Conservation (phyloP, 441 rosid species). For the Mallotus repandus region DNA sequence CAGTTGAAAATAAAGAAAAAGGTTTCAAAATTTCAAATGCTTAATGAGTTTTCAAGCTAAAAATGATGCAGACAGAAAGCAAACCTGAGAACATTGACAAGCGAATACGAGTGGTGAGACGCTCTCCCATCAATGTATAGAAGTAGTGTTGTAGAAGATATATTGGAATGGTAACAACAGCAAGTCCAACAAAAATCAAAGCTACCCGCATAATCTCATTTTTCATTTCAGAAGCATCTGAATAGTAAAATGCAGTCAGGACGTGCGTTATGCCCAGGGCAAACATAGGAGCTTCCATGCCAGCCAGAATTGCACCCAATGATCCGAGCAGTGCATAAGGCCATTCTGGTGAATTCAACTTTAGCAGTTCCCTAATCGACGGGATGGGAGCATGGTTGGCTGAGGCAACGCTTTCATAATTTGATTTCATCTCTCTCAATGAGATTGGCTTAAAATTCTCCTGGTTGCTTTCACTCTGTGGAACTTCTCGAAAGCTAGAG, state of each 20-base stretch:
- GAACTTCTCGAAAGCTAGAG: conserved; percentile 42
- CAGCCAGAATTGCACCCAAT: conserved; percentile 67
- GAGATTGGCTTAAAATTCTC: conserved; percentile 22
- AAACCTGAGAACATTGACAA: conserved; percentile 70
- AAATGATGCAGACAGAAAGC: conserved; percentile 10
- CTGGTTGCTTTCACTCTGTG: conserved; percentile 27
- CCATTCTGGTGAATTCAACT: conserved; percentile 81
- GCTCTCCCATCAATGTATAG: conserved; percentile 83
- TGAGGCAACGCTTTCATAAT: conserved; percentile 23
- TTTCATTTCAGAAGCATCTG: conserved; percentile 39
- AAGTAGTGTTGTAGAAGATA: conserved; percentile 74
- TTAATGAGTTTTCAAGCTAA: not conserved
- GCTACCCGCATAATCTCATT: conserved; percentile 44
- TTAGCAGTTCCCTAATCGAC: conserved; percentile 58
- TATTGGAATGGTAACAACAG: conserved; percentile 53
- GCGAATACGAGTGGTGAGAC: conserved; percentile 73
- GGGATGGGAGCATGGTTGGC: conserved; percentile 16
- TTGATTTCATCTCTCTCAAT: conserved; percentile 14
- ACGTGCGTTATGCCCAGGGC: conserved; percentile 69
- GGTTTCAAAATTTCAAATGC: not conserved
- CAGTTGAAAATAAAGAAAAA: conserved; percentile 18
- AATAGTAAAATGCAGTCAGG: conserved; percentile 63
- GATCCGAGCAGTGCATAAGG: conserved; percentile 79
- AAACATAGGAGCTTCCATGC: conserved; percentile 67
- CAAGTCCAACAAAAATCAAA: conserved; percentile 49